Percentiles rank a stretch among this genome's conserved stretches.
These are phyloP conservation scores for Hypseocharis bilobata DNA, from an alignment of 441 rosid species.

Conservation along the genomic window DNA sequence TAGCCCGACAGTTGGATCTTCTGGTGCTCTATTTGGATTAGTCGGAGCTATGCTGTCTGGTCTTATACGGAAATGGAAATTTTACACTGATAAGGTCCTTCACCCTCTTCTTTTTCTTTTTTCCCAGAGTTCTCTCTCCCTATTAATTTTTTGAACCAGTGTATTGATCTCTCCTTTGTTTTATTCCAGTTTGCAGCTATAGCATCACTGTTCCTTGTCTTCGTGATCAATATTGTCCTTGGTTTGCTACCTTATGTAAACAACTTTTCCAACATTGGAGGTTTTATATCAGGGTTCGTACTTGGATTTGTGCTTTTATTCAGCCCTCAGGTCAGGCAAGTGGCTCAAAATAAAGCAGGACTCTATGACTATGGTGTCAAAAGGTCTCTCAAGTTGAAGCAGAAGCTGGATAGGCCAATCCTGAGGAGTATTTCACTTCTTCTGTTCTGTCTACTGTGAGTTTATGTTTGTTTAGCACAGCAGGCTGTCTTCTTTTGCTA, in stretches of 20 bases:
- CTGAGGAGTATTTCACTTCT: constrained; percentile 48
- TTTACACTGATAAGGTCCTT: constrained; percentile 53
- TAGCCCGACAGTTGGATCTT: constrained; percentile 55
- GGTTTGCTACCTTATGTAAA: constrained; percentile 65
- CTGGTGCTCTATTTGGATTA: constrained; percentile 58
- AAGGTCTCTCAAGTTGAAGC: constrained; percentile 39
- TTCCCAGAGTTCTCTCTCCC: background rate
- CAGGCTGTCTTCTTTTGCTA: constrained; percentile 2
- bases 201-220: constrained; percentile 35
- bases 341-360: constrained; percentile 37
- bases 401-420: constrained; percentile 58
- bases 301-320: constrained; percentile 59
- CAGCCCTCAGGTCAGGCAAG: constrained; percentile 46
- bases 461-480: constrained; percentile 2
- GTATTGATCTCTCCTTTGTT: constrained; percentile 15
- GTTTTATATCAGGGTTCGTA: constrained; percentile 59
- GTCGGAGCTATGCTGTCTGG: constrained; percentile 67
- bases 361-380: constrained; percentile 37
- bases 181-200: constrained; percentile 55
- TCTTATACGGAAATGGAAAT: constrained; percentile 53
- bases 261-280: constrained; percentile 72
- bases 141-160: background rate
- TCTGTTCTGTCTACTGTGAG: constrained; percentile 55
- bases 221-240: constrained; percentile 42
- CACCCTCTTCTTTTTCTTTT: background rate